phyloP scores from a whole-genome alignment of 1,284 basidiomycete species.

The Cystobasidium slooffiae region DNA sequence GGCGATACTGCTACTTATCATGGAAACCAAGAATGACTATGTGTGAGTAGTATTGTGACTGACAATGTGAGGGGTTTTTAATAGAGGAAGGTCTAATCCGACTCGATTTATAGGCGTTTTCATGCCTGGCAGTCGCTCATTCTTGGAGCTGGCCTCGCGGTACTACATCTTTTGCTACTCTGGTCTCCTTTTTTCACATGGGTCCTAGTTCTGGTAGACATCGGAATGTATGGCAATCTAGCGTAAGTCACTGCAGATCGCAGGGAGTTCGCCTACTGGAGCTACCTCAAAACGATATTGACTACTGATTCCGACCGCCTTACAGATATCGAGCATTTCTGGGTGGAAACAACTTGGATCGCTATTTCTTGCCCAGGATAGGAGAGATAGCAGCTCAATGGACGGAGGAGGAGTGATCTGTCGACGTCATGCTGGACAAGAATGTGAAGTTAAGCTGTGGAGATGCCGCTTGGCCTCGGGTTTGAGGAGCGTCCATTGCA shows the following conservation, averaged over 20 bases:
- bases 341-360: conserved; percentile 66
- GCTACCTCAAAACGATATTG: too few relatives aligned
- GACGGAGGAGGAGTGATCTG: conserved; percentile 67
- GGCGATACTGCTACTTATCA: conserved; percentile 72
- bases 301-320: background rate
- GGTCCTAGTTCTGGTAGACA: conserved; percentile 34
- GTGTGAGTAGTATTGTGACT: conserved; percentile 64
- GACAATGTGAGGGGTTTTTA: background rate
- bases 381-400: conserved; percentile 73
- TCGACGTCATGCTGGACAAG: too few relatives aligned
- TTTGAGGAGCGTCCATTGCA: too few relatives aligned
- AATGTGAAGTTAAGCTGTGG: too few relatives aligned
- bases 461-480: too few relatives aligned
- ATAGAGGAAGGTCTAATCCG: background rate
- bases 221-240: conserved; percentile 38
- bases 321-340: conserved; percentile 68
- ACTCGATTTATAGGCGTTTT: conserved; percentile 30
- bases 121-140: conserved; percentile 79
- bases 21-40: conserved; percentile 78
- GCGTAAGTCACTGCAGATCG: too few relatives aligned
- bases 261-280: too few relatives aligned
- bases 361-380: conserved; percentile 69
- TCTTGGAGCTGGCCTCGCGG: conserved; percentile 68
- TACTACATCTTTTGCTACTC: conserved; percentile 66
- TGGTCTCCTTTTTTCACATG: conserved; percentile 34